These are phyloP conservation scores for Apiosordaria backusii DNA, from an alignment of 495 filamentous ascomycete genomes.

Conservation along the genomic window DNA sequence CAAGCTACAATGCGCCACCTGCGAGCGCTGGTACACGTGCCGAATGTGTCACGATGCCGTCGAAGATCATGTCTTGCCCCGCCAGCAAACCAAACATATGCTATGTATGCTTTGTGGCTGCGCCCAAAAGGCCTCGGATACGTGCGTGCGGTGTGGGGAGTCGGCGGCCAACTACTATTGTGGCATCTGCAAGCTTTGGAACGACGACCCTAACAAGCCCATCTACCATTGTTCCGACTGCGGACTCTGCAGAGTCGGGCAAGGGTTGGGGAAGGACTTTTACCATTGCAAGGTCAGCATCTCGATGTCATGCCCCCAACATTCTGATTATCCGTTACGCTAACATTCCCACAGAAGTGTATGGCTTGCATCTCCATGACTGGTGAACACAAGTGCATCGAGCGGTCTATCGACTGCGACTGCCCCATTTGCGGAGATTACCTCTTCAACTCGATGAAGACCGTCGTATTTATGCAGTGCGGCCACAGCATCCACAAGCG, in stretches of 20 bases:
- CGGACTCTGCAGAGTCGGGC: constrained; percentile 88
- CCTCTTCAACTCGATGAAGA: constrained; percentile 88
- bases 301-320: neutral
- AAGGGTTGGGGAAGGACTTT: constrained; percentile 92
- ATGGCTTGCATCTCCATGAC: constrained; percentile 86
- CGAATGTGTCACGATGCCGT: constrained; percentile 89
- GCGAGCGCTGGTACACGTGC: constrained; percentile 90
- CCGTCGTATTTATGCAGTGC: constrained; percentile 91
- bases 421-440: constrained; percentile 98
- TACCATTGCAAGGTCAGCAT: constrained; percentile 88
- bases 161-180: constrained; percentile 91
- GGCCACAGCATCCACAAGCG: constrained; percentile 91
- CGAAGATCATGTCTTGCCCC: constrained; percentile 77
- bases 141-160: constrained; percentile 71
- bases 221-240: constrained; percentile 98
- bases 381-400: constrained; percentile 83
- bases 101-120: constrained; percentile 93
- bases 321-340: neutral
- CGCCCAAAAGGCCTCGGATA: constrained; percentile 76
- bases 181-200: constrained; percentile 93
- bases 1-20: constrained; percentile 87
- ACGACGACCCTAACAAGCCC: constrained; percentile 82
- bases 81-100: constrained; percentile 88
- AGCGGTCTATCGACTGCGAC: constrained; percentile 89
- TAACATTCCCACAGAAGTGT: constrained; percentile 59